Conservation (phyloP, 1,284 basidiomycete genomes). For the Amylostereum chailletii region DNA sequence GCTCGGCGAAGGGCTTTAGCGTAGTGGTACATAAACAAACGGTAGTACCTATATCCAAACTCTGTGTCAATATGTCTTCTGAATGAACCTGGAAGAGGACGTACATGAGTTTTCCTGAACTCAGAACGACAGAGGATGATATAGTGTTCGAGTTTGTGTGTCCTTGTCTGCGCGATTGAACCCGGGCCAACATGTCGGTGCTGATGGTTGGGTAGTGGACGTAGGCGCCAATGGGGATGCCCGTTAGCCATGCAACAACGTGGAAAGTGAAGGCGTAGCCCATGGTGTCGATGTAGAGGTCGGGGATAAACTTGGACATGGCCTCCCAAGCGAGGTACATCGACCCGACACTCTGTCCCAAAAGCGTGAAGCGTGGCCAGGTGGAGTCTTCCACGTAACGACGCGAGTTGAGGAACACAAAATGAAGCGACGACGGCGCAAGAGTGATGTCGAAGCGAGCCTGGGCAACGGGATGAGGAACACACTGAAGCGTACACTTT, state of each 20-base stretch:
- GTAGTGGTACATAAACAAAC: slow-evolving; percentile 81
- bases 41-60: slow-evolving; percentile 67
- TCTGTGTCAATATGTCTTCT: not conserved
- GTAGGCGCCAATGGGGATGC: slow-evolving; percentile 80
- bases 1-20: slow-evolving; percentile 66
- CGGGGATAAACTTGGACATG: slow-evolving; percentile 66
- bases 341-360: slow-evolving; percentile 88
- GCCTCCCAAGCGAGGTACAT: slow-evolving; percentile 81
- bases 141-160: slow-evolving; percentile 64
- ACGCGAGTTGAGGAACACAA: slow-evolving; percentile 72
- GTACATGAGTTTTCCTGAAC: slow-evolving; percentile 67
- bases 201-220: slow-evolving; percentile 97
- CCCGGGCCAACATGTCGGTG: slow-evolving; percentile 86
- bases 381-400: slow-evolving; percentile 72
- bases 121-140: slow-evolving; percentile 53
- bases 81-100: slow-evolving; percentile 18
- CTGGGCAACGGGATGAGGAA: slow-evolving; percentile 28
- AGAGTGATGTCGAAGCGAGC: slow-evolving; percentile 79
- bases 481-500: not conserved
- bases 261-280: slow-evolving; percentile 94
- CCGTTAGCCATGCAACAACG: slow-evolving; percentile 54
- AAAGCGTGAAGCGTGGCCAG: slow-evolving; percentile 85
- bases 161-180: slow-evolving; percentile 48
- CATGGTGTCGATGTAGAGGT: slow-evolving; percentile 96
- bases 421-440: slow-evolving; percentile 55